Percentiles rank a stretch among this genome's conserved stretches.
Conservation (phyloP, 108 stramenopile genomes). For the Cyclotella choctawhatcheeana region DNA sequence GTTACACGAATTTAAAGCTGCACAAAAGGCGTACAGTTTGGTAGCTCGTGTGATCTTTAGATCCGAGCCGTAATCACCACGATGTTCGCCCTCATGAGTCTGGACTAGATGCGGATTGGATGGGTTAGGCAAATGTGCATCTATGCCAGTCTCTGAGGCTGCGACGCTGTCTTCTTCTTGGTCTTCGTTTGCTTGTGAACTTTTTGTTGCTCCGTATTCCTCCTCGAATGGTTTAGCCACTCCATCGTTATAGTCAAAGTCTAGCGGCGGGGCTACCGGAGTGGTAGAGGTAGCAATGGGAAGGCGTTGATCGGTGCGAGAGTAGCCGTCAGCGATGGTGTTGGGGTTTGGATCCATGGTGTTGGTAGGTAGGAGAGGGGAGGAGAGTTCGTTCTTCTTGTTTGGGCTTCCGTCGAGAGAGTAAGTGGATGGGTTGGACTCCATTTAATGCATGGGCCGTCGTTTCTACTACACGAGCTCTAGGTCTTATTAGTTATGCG, state of each 20-base stretch:
- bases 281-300: constrained; percentile 52
- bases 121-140: constrained; percentile 40
- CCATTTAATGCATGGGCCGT: too few relatives aligned
- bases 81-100: constrained; percentile 54
- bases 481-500: too few relatives aligned
- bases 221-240: constrained; percentile 12
- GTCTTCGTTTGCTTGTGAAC: neutral
- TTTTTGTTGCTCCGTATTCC: constrained; percentile 18
- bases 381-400: too few relatives aligned
- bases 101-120: constrained; percentile 20
- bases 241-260: constrained; percentile 51
- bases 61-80: constrained; percentile 29
- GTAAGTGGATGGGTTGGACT: too few relatives aligned
- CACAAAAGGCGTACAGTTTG: constrained; percentile 66
- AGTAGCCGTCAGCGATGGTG: constrained; percentile 54
- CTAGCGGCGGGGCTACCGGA: constrained; percentile 45
- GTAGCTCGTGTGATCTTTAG: constrained; percentile 43
- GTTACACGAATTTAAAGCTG: constrained; percentile 86
- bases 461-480: too few relatives aligned
- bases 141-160: constrained; percentile 34
- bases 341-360: constrained; percentile 16
- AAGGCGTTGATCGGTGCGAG: constrained; percentile 48
- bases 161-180: neutral
- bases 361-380: neutral
- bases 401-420: too few relatives aligned